A percentile compares a stretch with the other conserved stretches of the same genome.
phyloP scores from a whole-genome alignment of 306 rosid genomes.

The Trifolium dubium region DNA sequence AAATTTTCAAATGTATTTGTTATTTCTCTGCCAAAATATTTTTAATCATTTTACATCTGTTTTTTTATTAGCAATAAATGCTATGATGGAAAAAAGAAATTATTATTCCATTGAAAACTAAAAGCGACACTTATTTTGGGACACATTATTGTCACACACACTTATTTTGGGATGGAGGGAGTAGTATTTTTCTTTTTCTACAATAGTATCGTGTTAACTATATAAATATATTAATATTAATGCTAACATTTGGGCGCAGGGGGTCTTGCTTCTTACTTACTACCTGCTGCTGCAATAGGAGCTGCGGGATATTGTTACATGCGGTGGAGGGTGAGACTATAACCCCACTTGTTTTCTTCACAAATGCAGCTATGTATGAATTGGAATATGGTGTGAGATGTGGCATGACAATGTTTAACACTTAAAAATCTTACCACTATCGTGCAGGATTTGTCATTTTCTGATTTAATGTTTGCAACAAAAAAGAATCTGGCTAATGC shows the following conservation, averaged over 20 bases:
- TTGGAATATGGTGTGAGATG: constrained; percentile 10
- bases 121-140: neutral
- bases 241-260: constrained; percentile 51
- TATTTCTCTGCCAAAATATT: neutral
- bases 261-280: constrained; percentile 64
- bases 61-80: neutral
- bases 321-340: constrained; percentile 73
- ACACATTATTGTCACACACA: neutral
- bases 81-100: neutral
- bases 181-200: neutral
- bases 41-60: neutral
- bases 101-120: no score
- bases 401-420: constrained; percentile 15
- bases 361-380: constrained; percentile 12
- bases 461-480: constrained; percentile 87
- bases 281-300: constrained; percentile 83
- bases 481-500: constrained; percentile 79
- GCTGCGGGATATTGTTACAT: constrained; percentile 84
- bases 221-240: constrained; percentile 13
- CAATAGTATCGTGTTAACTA: neutral
- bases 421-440: neutral
- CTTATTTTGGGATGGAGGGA: neutral
- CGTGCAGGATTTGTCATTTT: constrained; percentile 71
- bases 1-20: neutral
- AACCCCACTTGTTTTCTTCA: constrained; percentile 6